A percentile compares a stretch with the other conserved stretches of the same genome.
Conservation (phyloP, 2,329 filamentous ascomycete genomes). For the Bipolaris cookei region DNA sequence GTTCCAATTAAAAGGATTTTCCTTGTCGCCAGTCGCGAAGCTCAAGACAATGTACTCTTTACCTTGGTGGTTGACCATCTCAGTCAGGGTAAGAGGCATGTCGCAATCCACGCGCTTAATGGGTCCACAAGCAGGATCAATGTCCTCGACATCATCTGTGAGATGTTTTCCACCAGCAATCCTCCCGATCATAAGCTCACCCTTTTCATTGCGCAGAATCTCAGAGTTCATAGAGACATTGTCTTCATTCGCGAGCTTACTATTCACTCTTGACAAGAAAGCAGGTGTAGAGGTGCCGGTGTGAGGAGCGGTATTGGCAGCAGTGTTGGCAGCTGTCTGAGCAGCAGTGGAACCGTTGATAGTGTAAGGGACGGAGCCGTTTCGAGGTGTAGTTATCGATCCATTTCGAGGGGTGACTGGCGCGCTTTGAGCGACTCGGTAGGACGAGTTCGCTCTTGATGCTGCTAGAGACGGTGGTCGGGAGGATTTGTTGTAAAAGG, state of each 20-base stretch:
- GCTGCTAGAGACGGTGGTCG: conserved; percentile 23
- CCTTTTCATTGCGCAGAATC: conserved; percentile 31
- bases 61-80: conserved; percentile 33
- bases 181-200: conserved; percentile 31
- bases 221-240: conserved; percentile 23
- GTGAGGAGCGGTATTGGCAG: conserved; percentile 20
- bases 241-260: conserved; percentile 15
- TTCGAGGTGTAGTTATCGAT: conserved; percentile 21
- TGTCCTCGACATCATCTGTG: conserved; percentile 28
- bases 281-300: conserved; percentile 19
- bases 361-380: conserved; percentile 17
- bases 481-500: conserved; percentile 18
- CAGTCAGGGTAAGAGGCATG: conserved; percentile 36
- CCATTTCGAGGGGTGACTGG: conserved; percentile 23
- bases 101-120: conserved; percentile 37
- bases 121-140: conserved; percentile 32
- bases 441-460: conserved; percentile 23
- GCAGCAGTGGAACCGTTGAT: conserved; percentile 19
- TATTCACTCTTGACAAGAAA: conserved; percentile 23
- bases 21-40: conserved; percentile 34
- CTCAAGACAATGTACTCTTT: conserved; percentile 37
- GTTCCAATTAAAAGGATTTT: conserved; percentile 41
- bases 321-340: conserved; percentile 21
- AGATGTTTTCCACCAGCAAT: conserved; percentile 35
- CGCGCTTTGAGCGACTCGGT: conserved; percentile 17